A percentile compares a stretch with the other conserved stretches of the same genome.
These are phyloP conservation scores for Ceratobasidium sp. DNA, from an alignment of 1,284 basidiomycete species.

Conservation along the genomic window DNA sequence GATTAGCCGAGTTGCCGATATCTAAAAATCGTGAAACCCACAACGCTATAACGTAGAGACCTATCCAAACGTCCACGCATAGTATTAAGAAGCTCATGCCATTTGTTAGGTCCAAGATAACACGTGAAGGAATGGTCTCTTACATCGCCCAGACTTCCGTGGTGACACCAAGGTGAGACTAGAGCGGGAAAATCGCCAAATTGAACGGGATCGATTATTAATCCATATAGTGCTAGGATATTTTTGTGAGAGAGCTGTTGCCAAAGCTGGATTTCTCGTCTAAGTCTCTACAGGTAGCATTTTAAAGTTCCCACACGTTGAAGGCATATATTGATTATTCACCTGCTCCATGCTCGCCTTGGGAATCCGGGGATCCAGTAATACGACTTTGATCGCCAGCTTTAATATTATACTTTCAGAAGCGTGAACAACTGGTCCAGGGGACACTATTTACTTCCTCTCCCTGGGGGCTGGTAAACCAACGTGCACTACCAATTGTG, in stretches of 20 bases:
- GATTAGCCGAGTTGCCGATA: background rate
- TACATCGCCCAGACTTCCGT: slow-evolving; percentile 6
- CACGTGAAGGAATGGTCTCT: background rate
- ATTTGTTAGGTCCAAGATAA: background rate
- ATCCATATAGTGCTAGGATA: slow-evolving; percentile 2
- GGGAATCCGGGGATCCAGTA: background rate
- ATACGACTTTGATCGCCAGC: slow-evolving; percentile 2
- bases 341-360: too few relatives aligned
- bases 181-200: background rate
- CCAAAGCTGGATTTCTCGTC: background rate
- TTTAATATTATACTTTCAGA: background rate
- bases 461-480: background rate
- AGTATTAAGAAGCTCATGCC: background rate
- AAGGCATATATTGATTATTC: too few relatives aligned
- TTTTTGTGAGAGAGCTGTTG: background rate
- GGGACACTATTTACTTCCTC: background rate
- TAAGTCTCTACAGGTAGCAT: background rate
- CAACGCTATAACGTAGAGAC: background rate
- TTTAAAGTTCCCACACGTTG: background rate
- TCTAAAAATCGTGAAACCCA: background rate
- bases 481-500: background rate
- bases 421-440: background rate
- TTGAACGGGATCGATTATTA: background rate
- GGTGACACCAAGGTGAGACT: slow-evolving; percentile 5
- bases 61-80: slow-evolving; percentile 3